Evolutionary conservation across 306 rosid species (phyloP).

Genomic region (Ormosia semicastrata): DNA sequence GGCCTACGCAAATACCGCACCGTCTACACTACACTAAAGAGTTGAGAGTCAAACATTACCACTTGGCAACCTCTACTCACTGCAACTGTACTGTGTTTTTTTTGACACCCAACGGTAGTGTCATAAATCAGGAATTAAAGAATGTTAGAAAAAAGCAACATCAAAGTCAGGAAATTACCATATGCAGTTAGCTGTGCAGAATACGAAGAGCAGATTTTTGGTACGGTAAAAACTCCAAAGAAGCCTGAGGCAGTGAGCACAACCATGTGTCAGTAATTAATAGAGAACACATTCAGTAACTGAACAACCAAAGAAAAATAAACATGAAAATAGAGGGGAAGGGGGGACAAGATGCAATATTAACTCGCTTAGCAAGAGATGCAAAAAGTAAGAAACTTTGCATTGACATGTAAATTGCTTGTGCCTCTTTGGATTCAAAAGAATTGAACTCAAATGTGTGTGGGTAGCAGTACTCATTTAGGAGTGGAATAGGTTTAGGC

Average conservation of each 20-base stretch:
- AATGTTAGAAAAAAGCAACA: neutral
- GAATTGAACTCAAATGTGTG: neutral
- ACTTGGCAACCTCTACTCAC: neutral
- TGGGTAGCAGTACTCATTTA: too few species aligned
- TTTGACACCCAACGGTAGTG: neutral
- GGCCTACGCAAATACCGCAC: constrained; percentile 25
- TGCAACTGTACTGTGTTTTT: neutral
- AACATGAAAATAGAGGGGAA: neutral
- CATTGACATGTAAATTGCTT: neutral
- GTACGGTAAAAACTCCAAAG: constrained; percentile 79
- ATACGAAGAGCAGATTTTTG: constrained; percentile 70
- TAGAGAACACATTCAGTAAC: neutral
- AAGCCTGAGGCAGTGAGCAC: constrained; percentile 61
- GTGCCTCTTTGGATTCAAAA: neutral
- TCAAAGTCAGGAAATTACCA: constrained; percentile 52
- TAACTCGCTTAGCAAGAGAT: neutral
- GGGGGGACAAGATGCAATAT: neutral
- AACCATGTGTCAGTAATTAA: constrained; percentile 38
- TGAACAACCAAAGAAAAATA: neutral
- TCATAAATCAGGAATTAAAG: neutral
- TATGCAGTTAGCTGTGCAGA: constrained; percentile 69
- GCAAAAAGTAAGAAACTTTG: constrained; percentile 9
- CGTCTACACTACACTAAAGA: neutral
- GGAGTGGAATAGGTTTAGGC: neutral
- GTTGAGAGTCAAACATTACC: too few species aligned